Conservation (phyloP, 1,284 basidiomycete genomes). For the Cutaneotrichosporon curvatum region DNA sequence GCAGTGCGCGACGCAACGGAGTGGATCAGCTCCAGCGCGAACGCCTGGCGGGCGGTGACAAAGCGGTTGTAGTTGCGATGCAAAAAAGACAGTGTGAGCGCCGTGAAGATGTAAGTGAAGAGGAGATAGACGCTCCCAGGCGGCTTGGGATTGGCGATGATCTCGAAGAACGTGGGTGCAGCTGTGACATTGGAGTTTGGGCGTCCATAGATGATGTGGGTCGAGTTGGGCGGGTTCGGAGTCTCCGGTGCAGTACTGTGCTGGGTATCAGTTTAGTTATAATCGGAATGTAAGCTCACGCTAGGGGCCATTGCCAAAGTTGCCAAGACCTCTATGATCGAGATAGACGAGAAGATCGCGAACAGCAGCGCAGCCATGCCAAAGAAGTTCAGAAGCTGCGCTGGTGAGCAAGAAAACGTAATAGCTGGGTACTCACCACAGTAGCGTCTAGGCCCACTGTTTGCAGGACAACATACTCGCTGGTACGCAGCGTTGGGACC, state of each 20-base stretch:
- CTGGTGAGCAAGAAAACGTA: too few relatives aligned
- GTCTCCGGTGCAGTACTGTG: slow-evolving; percentile 4
- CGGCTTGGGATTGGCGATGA: slow-evolving; percentile 76
- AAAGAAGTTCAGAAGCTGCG: slow-evolving; percentile 83
- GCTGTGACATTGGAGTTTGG: background rate
- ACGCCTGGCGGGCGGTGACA: slow-evolving; percentile 84
- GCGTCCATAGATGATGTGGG: background rate
- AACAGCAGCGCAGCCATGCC: slow-evolving; percentile 92
- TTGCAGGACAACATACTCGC: slow-evolving; percentile 89
- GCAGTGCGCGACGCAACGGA: slow-evolving; percentile 90
- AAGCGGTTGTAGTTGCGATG: slow-evolving; percentile 85
- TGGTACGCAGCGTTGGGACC: slow-evolving; percentile 77
- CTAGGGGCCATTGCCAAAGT: slow-evolving; percentile 77
- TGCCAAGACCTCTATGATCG: slow-evolving; percentile 70
- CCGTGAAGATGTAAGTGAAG: slow-evolving; percentile 88
- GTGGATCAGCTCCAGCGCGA: slow-evolving; percentile 86
- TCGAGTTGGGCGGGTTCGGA: too few relatives aligned
- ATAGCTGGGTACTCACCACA: slow-evolving; percentile 55
- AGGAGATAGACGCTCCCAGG: slow-evolving; percentile 80
- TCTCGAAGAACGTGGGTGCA: slow-evolving; percentile 49
- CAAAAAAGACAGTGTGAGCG: slow-evolving; percentile 74
- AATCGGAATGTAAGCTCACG: slow-evolving; percentile 48
- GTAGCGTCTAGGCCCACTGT: slow-evolving; percentile 95
- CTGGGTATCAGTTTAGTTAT: background rate
- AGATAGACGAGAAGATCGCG: slow-evolving; percentile 52